Conservation (phyloP, 441 rosid genomes). For the Mallotus repandus region DNA sequence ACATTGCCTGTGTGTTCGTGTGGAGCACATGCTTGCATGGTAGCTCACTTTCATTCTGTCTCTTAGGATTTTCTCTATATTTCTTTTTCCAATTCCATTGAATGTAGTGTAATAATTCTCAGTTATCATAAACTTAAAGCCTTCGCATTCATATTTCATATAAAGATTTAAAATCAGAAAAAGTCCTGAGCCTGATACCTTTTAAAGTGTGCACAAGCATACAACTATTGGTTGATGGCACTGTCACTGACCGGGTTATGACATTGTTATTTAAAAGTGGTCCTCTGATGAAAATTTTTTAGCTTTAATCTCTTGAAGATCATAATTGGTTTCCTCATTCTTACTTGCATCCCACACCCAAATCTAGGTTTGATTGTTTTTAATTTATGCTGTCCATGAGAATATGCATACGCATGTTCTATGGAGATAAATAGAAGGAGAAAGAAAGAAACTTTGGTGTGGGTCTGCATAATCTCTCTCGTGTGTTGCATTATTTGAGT, state of each 20-base stretch:
- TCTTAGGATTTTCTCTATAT: background rate
- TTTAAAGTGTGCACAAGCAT: background rate
- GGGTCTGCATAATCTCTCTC: background rate
- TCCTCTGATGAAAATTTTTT: background rate
- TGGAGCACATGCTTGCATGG: background rate
- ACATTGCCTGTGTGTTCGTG: background rate
- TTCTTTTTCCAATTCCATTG: background rate
- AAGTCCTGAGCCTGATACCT: background rate
- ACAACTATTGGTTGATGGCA: background rate
- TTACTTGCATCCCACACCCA: background rate
- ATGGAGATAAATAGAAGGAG: background rate
- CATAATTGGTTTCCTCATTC: background rate
- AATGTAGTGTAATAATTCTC: background rate
- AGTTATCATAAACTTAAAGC: background rate
- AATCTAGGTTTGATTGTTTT: background rate
- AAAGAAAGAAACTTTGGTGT: background rate
- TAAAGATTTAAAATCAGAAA: background rate
- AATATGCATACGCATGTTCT: background rate
- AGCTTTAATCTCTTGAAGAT: background rate
- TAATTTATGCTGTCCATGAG: background rate
- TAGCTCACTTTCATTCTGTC: background rate
- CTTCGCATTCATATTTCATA: background rate
- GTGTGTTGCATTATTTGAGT: background rate
- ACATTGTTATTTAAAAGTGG: background rate
- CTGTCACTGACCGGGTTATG: background rate